Base-by-base conservation (phyloP, 768 basidiomycete species). In the Rhizopogon rudus region DNA sequence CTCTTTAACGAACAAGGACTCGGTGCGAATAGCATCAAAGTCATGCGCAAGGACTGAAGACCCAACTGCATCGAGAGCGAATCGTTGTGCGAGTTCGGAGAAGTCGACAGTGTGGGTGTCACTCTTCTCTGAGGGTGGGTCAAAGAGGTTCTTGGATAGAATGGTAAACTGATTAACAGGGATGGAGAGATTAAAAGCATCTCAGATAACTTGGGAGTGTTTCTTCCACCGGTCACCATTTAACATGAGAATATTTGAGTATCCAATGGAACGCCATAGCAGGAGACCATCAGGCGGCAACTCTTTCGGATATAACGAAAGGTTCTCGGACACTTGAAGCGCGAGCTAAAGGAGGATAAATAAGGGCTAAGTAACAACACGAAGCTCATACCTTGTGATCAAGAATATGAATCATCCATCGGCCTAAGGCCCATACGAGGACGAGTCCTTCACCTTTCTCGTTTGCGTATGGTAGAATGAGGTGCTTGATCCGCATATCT, bases 371-470 rank as follows among this genome's bases (percentile, higher is more conserved):
- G 28, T 13, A 22, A 41, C 14, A 17, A 44, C 2, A 31, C 12
- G 35, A 22, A 17, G 16, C 13, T 49, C 6, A 16, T 31, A 73
- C 75, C 53, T 70, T 61, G 5, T 57, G 57, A 44, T 76, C 74
- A 10, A 76, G 56, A 20, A 77, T 63, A 44, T 77, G 75, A 40
- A 77, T 65, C 40, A 69, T 69, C 75, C 75, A 77, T 59, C 66
- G 63, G 20, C 75, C 74, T 5, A 76, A 65, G 50, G 68, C 68
- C 59, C 66, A 77, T 1, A 76, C 73, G 5, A 72, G 57, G 3
- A 75, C 73, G 39, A 73, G 67, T 14, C 67, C 68, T 44, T 71
- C 69, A 13, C 45, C 56, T 31, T 63, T 63, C 37, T 66, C 58
- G 43, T 58, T 61, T 22, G 69, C 72, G 52, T 71, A 71, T 3